A percentile compares a stretch with the other conserved stretches of the same genome.
Conservation (phyloP, 371 early-diverging fungal genomes). For the Mucor circinelloides region DNA sequence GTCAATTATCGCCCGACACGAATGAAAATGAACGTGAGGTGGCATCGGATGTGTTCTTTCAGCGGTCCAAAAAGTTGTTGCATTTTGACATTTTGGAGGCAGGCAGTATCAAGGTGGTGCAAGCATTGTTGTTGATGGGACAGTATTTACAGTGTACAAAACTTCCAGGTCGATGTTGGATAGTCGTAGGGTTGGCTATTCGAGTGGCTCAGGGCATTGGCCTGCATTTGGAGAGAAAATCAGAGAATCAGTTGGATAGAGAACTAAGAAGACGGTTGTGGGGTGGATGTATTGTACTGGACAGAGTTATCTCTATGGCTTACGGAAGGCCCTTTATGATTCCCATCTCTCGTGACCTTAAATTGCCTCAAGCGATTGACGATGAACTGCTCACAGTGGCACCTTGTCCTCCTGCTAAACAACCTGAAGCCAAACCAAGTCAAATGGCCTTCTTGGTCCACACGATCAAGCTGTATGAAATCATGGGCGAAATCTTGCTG, state of each 20-base stretch:
- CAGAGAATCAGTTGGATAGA: slow-evolving; percentile 16
- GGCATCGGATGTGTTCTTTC: slow-evolving; percentile 29
- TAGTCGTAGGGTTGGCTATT: slow-evolving; percentile 29
- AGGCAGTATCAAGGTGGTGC: slow-evolving; percentile 31
- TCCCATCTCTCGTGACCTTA: slow-evolving; percentile 21
- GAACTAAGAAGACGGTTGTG: slow-evolving; percentile 27
- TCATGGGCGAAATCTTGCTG: slow-evolving; percentile 32
- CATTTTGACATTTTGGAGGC: slow-evolving; percentile 32
- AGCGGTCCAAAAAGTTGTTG: slow-evolving; percentile 28
- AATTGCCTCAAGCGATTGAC: slow-evolving; percentile 24
- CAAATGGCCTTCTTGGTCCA: slow-evolving; percentile 31
- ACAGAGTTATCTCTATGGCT: slow-evolving; percentile 34
- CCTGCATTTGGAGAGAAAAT: slow-evolving; percentile 22
- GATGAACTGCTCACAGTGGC: slow-evolving; percentile 24
- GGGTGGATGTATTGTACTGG: slow-evolving; percentile 33
- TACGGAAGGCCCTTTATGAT: slow-evolving; percentile 36
- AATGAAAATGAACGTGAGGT: slow-evolving; percentile 23
- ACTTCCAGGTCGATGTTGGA: slow-evolving; percentile 31
- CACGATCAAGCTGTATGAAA: slow-evolving; percentile 27
- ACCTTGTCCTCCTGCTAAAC: slow-evolving; percentile 18
- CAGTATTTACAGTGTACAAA: slow-evolving; percentile 35
- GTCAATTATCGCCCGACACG: slow-evolving; percentile 33
- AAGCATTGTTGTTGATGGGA: slow-evolving; percentile 32
- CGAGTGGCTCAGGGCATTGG: slow-evolving; percentile 32
- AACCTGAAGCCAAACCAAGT: slow-evolving; percentile 28